Evolutionary conservation across 2,329 filamentous ascomycete species (phyloP), one percentile per base, ranked within the genome.

Genomic region (Arthrobotrys pseudoclavata): DNA sequence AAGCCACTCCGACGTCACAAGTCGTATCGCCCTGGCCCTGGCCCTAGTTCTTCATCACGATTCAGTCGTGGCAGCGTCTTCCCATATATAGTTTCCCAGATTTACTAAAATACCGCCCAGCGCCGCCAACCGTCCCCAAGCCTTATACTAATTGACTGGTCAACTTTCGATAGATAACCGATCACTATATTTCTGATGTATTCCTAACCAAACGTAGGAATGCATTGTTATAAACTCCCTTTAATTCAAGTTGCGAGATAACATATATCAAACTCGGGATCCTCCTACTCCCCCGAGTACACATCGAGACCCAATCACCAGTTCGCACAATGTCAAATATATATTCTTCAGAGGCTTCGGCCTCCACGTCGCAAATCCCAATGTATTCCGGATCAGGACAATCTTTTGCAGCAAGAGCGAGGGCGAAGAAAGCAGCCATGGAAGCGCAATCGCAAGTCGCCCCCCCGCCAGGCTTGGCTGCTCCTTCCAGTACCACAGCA

Each of bases 241-340:
- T 66, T 47, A 60, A 53, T 70, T 24, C 72, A 68, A 70, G 66
- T 76, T 66, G 72, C 72, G 72, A 76, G 72, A 76, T 76, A 76
- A 76, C 66, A 40, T 50, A 66, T 29, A 74, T 47, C 48, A n/a
- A 67, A 13, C 31, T 50, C 34, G 31, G 34, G 22, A 60, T 52
- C 22, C 37, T 48, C 48, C 40, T 42, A 60, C 37, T 22, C 37
- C 26, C 37, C 64, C 13, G 37, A 53, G 48, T 40, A 64, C 50
- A 50, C 5, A 48, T 61, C 53, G 18, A 29, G 22, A 48, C 13
- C 34, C 47, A 67, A 57, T 22, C 42, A 29, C 34, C 29, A 40
- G 15, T 69, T 48, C 69, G 48, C 45, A 31, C 18, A 42, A 76
- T 76, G 72, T 76, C 72, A 68, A 70, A 69, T 53, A 60, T 45